Evolutionary conservation across 768 basidiomycete species (phyloP), one percentile per base, ranked within the genome.

Genomic region (Pisolithus marmoratus): DNA sequence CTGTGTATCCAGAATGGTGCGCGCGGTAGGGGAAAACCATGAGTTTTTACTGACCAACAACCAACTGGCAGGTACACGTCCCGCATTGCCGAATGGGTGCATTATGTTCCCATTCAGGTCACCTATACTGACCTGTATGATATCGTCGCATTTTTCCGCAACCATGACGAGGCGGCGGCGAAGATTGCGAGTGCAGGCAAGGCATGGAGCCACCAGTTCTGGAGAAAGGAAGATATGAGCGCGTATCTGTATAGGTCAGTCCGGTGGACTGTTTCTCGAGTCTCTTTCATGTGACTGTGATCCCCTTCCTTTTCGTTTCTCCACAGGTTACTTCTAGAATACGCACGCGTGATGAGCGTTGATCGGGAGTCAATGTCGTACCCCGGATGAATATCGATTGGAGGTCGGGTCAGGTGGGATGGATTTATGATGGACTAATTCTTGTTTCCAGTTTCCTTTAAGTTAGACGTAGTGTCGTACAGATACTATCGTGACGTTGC

Each of bases 51-150:
- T 12, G 15, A 24, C 48, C 42, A 42, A 29, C 40, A 27, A 27
- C 26, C 26, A 27, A 9, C n/a, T 56, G 17, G 29, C 55, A 78
- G 78, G 78, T 82, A 67, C 54, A 67, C 71, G n/a, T 78, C 80
- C 53, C 73, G 79, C 3, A 68, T 80, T 46, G 73, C 72, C 38
- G 80, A 82, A 7, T 85, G 83, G 83, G 69, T 84, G 8, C 85
- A 85, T 62, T 87, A 85, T 60, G 72, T 85, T 1, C 84, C 85
- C 4, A 70, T 87, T 7, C 76, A 80, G 58, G 56, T 81, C 9
- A 81, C 84, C 60, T 72, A 82, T 15, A 77, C 77, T 0, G 84
- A 87, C 62, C 66, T 88, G 5, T 79, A 84, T 63, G 85, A 88
- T 60, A 70, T 79, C 14, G 72, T 86, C 53, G 62, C 81, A 1